These are phyloP conservation scores for Imleria badia DNA, from an alignment of 768 basidiomycete genomes.

Conservation along the genomic window DNA sequence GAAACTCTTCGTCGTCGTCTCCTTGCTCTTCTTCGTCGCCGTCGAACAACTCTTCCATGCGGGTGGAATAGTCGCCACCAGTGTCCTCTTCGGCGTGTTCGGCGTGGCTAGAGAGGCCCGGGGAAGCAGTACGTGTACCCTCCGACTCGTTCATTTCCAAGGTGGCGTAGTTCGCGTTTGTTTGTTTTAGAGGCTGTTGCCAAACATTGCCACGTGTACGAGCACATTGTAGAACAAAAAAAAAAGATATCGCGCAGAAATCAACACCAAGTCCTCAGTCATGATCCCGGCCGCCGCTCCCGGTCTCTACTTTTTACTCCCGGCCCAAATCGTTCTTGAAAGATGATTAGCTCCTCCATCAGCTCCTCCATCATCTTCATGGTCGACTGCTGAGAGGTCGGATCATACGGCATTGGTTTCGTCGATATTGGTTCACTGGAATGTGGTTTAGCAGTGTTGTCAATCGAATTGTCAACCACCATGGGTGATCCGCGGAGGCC, in stretches of 20 bases:
- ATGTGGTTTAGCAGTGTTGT: constrained; percentile 16
- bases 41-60: constrained; percentile 31
- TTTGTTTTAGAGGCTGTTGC: constrained; percentile 27
- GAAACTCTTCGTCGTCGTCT: constrained; percentile 62
- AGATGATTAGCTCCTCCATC: constrained; percentile 84
- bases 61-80: constrained; percentile 25
- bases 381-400: constrained; percentile 38
- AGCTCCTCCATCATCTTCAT: constrained; percentile 90
- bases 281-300: constrained; percentile 44
- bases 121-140: constrained; percentile 4
- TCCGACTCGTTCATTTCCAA: constrained; percentile 12
- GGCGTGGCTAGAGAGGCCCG: constrained; percentile 17
- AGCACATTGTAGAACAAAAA: neutral
- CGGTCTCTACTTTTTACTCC: constrained; percentile 52
- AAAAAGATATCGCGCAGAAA: constrained; percentile 18
- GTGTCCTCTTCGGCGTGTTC: constrained; percentile 23
- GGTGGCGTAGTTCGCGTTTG: constrained; percentile 6
- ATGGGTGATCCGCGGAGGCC: constrained; percentile 29
- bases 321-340: constrained; percentile 85
- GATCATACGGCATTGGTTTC: constrained; percentile 7
- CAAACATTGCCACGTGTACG: constrained; percentile 28
- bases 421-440: constrained; percentile 7
- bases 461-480: constrained; percentile 30
- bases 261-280: constrained; percentile 13
- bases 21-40: constrained; percentile 45